Evolutionary conservation across 768 basidiomycete genomes (phyloP).

Genomic region (Boletus tylopilopsis): DNA sequence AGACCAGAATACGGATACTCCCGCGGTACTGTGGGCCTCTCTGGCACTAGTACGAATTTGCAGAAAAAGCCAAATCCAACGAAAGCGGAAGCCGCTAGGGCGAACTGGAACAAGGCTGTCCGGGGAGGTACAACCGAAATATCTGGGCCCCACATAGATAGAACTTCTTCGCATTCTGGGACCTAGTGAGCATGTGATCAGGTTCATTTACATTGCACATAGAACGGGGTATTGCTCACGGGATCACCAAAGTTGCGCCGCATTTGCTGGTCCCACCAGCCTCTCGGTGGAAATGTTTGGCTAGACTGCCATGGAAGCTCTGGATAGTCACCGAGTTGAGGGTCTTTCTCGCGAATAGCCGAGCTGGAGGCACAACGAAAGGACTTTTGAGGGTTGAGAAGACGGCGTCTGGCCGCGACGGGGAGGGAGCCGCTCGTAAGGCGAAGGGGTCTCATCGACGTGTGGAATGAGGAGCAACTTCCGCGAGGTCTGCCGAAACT

Average conservation of each 20-base stretch:
- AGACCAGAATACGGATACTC: slow-evolving; percentile 77
- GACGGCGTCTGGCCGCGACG: background rate
- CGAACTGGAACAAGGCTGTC: slow-evolving; percentile 62
- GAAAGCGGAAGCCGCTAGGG: slow-evolving; percentile 59
- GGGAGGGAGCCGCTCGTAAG: slow-evolving; percentile 13
- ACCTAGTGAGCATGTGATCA: slow-evolving; percentile 42
- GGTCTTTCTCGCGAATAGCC: slow-evolving; percentile 43
- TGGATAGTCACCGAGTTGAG: slow-evolving; percentile 72
- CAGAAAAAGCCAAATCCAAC: slow-evolving; percentile 57
- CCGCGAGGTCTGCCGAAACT: background rate
- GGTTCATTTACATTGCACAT: slow-evolving; percentile 3
- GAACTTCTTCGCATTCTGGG: slow-evolving; percentile 75
- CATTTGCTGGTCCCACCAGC: slow-evolving; percentile 76
- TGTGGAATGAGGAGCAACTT: slow-evolving; percentile 7
- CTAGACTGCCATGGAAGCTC: slow-evolving; percentile 63
- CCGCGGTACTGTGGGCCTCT: slow-evolving; percentile 63
- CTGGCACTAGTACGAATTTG: slow-evolving; percentile 53
- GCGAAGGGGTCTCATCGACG: slow-evolving; percentile 17
- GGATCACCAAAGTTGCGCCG: slow-evolving; percentile 80
- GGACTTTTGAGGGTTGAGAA: background rate
- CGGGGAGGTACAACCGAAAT: slow-evolving; percentile 56
- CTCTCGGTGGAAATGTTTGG: slow-evolving; percentile 58
- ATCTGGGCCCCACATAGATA: slow-evolving; percentile 89
- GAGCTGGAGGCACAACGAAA: slow-evolving; percentile 13
- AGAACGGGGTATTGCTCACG: slow-evolving; percentile 41